Evolutionary conservation across 2,329 filamentous ascomycete species (phyloP).

Genomic region (Pezicula rhizophila): DNA sequence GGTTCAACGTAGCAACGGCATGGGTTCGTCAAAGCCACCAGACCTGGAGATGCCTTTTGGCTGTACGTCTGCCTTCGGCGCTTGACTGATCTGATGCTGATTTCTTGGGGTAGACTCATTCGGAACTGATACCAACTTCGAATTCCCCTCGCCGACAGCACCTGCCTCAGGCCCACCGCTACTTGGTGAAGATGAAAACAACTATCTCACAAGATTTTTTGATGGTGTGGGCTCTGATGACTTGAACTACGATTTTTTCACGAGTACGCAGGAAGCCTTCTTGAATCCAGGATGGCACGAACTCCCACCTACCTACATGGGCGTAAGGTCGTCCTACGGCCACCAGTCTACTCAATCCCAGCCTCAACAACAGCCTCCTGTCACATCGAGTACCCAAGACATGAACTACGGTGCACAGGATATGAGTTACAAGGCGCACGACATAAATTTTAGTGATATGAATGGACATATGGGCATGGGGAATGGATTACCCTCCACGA

Average conservation of each 20-base stretch:
- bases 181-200: constrained; percentile 56
- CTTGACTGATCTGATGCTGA: not conserved
- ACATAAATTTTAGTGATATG: constrained; percentile 15
- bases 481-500: constrained; percentile 12
- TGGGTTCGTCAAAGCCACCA: constrained; percentile 53
- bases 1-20: constrained; percentile 45
- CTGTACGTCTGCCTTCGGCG: constrained; percentile 45
- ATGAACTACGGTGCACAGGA: not conserved
- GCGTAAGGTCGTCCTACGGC: constrained; percentile 57
- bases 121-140: constrained; percentile 35
- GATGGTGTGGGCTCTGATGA: constrained; percentile 46
- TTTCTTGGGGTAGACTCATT: constrained; percentile 34
- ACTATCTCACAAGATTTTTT: constrained; percentile 52
- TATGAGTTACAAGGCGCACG: constrained; percentile 6
- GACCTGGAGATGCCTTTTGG: constrained; percentile 58
- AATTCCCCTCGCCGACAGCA: constrained; percentile 50
- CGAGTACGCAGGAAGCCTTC: constrained; percentile 38
- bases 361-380: not conserved
- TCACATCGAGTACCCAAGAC: not conserved
- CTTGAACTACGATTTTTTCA: constrained; percentile 41
- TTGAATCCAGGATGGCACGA: constrained; percentile 48
- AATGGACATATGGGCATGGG: constrained; percentile 13
- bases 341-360: constrained; percentile 28
- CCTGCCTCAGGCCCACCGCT: constrained; percentile 60
- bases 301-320: constrained; percentile 59